These are phyloP conservation scores for Beauveria sp. DNA, from an alignment of 2,329 filamentous ascomycete species.

Conservation along the genomic window DNA sequence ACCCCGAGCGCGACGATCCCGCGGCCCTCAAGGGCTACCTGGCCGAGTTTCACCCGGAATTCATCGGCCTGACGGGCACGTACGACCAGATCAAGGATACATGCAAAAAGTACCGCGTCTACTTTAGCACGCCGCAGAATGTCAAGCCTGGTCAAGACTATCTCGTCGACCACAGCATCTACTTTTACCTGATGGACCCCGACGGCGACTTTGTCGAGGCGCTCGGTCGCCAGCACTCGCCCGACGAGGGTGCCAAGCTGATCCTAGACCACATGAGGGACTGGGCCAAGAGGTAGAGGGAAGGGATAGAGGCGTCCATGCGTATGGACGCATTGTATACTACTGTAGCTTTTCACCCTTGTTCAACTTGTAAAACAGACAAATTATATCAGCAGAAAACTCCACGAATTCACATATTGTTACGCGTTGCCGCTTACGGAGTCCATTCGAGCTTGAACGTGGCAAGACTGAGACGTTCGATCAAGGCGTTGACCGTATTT, in stretches of 20 bases:
- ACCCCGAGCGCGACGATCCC: conserved; percentile 84
- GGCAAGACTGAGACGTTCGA: neutral
- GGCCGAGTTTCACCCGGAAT: conserved; percentile 77
- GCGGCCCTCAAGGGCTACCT: conserved; percentile 80
- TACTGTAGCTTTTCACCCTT: neutral
- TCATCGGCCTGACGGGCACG: conserved; percentile 84
- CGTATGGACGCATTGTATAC: conserved; percentile 6
- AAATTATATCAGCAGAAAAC: neutral
- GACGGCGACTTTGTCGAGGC: conserved; percentile 98
- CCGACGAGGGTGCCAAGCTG: conserved; percentile 73
- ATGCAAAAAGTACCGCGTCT: conserved; percentile 94
- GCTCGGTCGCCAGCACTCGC: conserved; percentile 87
- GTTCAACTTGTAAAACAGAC: neutral
- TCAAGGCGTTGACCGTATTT: too few relatives aligned
- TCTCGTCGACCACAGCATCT: conserved; percentile 96
- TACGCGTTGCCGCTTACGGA: neutral
- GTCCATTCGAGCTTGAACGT: neutral
- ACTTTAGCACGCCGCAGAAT: conserved; percentile 86
- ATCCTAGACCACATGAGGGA: conserved; percentile 79
- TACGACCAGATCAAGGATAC: conserved; percentile 91
- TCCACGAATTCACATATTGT: neutral
- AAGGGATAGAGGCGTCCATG: neutral
- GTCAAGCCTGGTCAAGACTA: conserved; percentile 95
- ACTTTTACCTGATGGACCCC: conserved; percentile 99
- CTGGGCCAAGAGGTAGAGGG: conserved; percentile 30